A percentile compares a stretch with the other conserved stretches of the same genome.
These are phyloP conservation scores for Uronychia setigera DNA, from an alignment of 73 alveolate genomes.

Conservation along the genomic window DNA sequence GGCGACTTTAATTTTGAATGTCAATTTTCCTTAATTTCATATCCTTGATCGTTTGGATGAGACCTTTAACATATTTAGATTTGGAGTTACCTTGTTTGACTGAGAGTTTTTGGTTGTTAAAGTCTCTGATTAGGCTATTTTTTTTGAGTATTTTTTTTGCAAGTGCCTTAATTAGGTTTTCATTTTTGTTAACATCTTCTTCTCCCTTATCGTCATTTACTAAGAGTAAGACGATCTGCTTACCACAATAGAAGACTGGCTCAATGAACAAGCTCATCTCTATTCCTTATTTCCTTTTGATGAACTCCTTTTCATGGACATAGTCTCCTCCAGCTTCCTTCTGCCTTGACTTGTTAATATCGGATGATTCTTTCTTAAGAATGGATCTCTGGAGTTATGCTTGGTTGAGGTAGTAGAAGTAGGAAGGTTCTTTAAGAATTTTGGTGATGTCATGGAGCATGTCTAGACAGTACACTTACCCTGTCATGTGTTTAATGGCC, in stretches of 20 bases:
- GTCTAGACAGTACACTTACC: slow-evolving; percentile 18
- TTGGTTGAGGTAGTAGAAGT: background rate
- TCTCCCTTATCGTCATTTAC: background rate
- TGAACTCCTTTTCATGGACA: background rate
- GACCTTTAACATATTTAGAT: too few relatives aligned
- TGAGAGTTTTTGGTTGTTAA: background rate
- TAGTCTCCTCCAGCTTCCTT: background rate
- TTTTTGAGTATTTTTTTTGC: background rate
- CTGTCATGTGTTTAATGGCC: slow-evolving; percentile 5
- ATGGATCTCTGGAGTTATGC: background rate
- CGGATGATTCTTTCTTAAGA: background rate
- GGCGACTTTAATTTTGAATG: too few relatives aligned
- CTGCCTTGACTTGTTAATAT: too few relatives aligned
- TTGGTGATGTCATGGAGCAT: slow-evolving; percentile 23
- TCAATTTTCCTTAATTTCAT: too few relatives aligned
- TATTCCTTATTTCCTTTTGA: slow-evolving; percentile 18
- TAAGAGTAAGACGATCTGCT: background rate
- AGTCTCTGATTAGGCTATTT: background rate
- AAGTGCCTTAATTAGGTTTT: background rate
- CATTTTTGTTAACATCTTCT: background rate
- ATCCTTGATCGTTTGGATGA: too few relatives aligned
- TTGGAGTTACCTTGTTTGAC: background rate
- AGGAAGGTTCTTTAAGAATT: background rate
- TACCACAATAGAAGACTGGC: background rate
- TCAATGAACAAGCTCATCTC: slow-evolving; percentile 30